Evolutionary conservation across 768 basidiomycete genomes (phyloP).

Genomic region (Suillus subluteus): DNA sequence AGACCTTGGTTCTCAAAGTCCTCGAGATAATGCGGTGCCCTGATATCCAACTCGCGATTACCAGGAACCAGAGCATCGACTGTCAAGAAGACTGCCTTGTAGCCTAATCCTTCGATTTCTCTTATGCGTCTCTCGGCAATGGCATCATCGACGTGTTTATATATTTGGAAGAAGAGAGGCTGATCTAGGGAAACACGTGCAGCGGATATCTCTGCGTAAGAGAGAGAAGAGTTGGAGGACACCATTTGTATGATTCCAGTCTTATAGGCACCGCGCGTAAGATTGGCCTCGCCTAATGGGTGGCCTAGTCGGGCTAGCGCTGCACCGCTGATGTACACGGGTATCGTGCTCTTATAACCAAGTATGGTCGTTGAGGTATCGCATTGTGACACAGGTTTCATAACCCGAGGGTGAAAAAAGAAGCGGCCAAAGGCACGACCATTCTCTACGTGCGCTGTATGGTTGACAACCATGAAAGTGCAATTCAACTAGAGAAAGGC

Average conservation of each 20-base stretch:
- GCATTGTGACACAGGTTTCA: conserved; percentile 64
- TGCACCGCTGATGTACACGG: conserved; percentile 83
- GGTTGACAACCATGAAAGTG: conserved; percentile 20
- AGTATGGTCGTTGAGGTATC: conserved; percentile 77
- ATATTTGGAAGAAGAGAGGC: conserved; percentile 81
- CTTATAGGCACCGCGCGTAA: conserved; percentile 68
- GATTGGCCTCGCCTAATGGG: conserved; percentile 85
- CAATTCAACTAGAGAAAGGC: conserved; percentile 9
- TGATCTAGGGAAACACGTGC: conserved; percentile 58
- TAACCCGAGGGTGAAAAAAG: conserved; percentile 86
- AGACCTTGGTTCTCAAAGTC: conserved; percentile 51
- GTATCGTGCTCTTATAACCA: conserved; percentile 70
- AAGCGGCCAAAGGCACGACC: conserved; percentile 80
- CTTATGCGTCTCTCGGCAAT: conserved; percentile 71
- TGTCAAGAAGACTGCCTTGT: conserved; percentile 89
- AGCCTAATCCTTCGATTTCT: conserved; percentile 73
- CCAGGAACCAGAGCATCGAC: conserved; percentile 87
- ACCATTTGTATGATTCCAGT: conserved; percentile 85
- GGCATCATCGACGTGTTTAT: conserved; percentile 74
- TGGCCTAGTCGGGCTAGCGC: conserved; percentile 88
- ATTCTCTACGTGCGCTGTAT: conserved; percentile 66
- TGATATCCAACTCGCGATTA: conserved; percentile 78
- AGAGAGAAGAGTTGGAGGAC: conserved; percentile 76
- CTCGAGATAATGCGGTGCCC: conserved; percentile 58
- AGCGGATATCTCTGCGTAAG: conserved; percentile 62